These are phyloP conservation scores for Penstemon newberryi DNA, from an alignment of 257 asterid genomes.

Conservation along the genomic window DNA sequence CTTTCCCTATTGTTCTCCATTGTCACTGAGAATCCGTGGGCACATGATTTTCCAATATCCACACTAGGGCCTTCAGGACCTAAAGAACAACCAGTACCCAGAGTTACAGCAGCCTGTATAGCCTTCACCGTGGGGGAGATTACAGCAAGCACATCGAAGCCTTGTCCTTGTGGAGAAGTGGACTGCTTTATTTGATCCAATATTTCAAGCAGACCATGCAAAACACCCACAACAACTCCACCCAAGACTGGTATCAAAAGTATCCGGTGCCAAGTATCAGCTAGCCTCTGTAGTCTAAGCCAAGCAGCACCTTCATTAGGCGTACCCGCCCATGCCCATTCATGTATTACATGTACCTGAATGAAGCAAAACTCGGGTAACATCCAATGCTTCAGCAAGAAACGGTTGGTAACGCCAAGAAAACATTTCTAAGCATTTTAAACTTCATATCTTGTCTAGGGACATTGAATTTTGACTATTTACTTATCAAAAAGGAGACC, in stretches of 20 bases:
- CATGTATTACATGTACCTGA: constrained; percentile 93
- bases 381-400: constrained; percentile 10
- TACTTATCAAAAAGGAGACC: constrained; percentile 3
- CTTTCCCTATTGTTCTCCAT: constrained; percentile 98
- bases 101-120: constrained; percentile 86
- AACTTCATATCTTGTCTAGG: background rate
- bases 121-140: constrained; percentile 82
- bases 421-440: background rate
- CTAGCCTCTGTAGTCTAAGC: constrained; percentile 90
- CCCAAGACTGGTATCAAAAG: constrained; percentile 92
- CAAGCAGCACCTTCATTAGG: constrained; percentile 98
- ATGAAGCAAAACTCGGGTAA: constrained; percentile 22
- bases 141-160: constrained; percentile 73
- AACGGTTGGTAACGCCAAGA: background rate
- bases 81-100: constrained; percentile 95
- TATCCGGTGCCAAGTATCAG: constrained; percentile 97
- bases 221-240: constrained; percentile 94
- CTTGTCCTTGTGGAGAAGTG: constrained; percentile 76
- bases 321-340: constrained; percentile 99
- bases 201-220: constrained; percentile 92
- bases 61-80: constrained; percentile 99
- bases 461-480: constrained; percentile 4
- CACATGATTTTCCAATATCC: constrained; percentile 98
- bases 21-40: constrained; percentile 81
- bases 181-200: constrained; percentile 78